A percentile compares a stretch with the other conserved stretches of the same genome.
phyloP scores from a whole-genome alignment of 2,329 filamentous ascomycete genomes.

The Colletotrichum destructivum region DNA sequence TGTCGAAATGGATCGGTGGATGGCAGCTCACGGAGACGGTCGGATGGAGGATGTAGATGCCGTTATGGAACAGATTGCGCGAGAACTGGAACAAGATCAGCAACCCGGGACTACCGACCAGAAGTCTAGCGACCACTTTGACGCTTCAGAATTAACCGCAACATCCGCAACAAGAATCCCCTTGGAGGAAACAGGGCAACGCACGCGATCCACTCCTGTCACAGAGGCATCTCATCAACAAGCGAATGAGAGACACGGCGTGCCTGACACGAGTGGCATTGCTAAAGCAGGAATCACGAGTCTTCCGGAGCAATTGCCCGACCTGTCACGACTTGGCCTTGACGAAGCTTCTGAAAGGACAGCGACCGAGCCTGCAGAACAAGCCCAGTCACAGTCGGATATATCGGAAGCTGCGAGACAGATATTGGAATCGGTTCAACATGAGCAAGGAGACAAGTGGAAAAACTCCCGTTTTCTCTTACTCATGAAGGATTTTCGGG shows the following conservation, averaged over 20 bases:
- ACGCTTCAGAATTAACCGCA: neutral
- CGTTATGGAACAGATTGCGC: conserved; percentile 60
- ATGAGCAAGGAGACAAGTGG: conserved; percentile 63
- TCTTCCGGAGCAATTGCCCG: neutral
- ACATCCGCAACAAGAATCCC: neutral
- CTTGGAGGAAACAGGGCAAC: neutral
- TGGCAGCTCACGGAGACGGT: conserved; percentile 52
- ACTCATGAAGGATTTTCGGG: conserved; percentile 62
- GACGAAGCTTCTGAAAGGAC: neutral
- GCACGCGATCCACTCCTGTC: neutral
- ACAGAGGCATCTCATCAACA: neutral
- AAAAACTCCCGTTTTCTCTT: conserved; percentile 62
- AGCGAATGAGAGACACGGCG: neutral
- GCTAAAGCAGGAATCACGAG: neutral
- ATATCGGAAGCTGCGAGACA: conserved; percentile 60
- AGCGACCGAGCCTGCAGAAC: neutral
- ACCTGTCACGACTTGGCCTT: conserved; percentile 9
- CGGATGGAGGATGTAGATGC: conserved; percentile 58
- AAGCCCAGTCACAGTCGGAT: conserved; percentile 43
- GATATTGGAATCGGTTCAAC: conserved; percentile 60
- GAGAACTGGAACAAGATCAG: conserved; percentile 52
- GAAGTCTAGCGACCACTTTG: neutral
- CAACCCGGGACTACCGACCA: neutral
- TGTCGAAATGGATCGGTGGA: conserved; percentile 59
- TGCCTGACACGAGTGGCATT: neutral